Percentiles rank a stretch among this genome's conserved stretches.
phyloP scores from a whole-genome alignment of 208 protist species.

The Endotrypanum monterogeii region DNA sequence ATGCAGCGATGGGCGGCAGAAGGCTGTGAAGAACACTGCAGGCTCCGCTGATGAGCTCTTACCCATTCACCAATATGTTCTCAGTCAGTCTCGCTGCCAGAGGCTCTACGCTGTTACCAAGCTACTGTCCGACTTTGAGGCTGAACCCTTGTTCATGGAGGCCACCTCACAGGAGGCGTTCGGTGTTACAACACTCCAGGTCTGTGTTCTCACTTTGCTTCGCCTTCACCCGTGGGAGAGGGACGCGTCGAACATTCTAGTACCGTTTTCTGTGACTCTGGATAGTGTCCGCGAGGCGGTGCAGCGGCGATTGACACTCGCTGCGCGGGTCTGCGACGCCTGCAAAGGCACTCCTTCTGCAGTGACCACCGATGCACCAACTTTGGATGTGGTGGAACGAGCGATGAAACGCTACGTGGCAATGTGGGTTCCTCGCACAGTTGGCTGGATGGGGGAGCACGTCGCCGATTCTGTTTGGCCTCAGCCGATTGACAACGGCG shows the following conservation, averaged over 20 bases:
- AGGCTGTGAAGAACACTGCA: neutral
- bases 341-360: neutral
- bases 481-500: constrained; percentile 9
- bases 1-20: constrained; percentile 25
- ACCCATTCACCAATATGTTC: constrained; percentile 87
- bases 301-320: neutral
- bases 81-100: constrained; percentile 52
- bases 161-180: constrained; percentile 79
- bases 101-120: constrained; percentile 65
- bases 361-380: neutral
- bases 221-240: constrained; percentile 63
- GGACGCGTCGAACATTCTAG: constrained; percentile 52
- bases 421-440: constrained; percentile 33
- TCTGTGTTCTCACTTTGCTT: constrained; percentile 59
- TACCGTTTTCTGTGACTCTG: constrained; percentile 28
- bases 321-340: constrained; percentile 7
- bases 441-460: constrained; percentile 29
- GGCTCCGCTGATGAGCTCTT: constrained; percentile 86
- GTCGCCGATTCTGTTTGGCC: neutral
- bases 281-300: constrained; percentile 17
- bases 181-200: constrained; percentile 78
- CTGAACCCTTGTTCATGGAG: constrained; percentile 67
- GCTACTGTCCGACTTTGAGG: constrained; percentile 71
- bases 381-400: constrained; percentile 9
- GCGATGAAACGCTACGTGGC: constrained; percentile 20